Conservation (phyloP, 225 moss, liverwort and hornwort genomes). For the Climacium dendroides region DNA sequence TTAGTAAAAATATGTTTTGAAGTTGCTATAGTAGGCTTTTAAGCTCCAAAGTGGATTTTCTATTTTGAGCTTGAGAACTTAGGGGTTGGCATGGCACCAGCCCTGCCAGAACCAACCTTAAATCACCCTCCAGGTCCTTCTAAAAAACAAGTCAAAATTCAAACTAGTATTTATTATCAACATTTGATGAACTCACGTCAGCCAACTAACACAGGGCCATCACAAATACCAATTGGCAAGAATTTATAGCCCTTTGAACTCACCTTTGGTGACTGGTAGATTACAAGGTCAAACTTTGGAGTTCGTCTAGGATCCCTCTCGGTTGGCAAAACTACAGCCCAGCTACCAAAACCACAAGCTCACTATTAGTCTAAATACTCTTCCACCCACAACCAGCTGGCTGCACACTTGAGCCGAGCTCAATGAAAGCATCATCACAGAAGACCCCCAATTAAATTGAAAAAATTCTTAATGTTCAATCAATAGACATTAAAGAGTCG, state of each 20-base stretch:
- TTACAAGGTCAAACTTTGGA: constrained; percentile 70
- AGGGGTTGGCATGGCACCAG: not conserved
- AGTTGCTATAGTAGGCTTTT: not conserved
- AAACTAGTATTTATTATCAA: not conserved
- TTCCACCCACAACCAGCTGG: not conserved
- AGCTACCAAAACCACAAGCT: constrained; percentile 33
- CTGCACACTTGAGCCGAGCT: not conserved
- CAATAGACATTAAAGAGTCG: not conserved
- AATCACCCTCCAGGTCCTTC: not conserved
- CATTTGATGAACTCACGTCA: not conserved
- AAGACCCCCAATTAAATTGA: not conserved
- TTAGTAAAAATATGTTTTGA: not conserved
- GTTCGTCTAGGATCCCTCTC: constrained; percentile 50
- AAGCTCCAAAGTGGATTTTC: not conserved
- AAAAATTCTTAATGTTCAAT: not conserved
- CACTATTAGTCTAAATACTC: not conserved
- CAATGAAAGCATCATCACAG: not conserved
- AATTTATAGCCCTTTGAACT: not conserved
- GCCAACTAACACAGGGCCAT: not conserved
- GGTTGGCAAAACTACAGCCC: constrained; percentile 77
- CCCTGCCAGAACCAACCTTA: not conserved
- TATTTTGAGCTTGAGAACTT: not conserved
- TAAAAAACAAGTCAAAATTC: not conserved
- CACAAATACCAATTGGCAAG: not conserved
- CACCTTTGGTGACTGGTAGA: constrained; percentile 90